A percentile compares a stretch with the other conserved stretches of the same genome.
Evolutionary conservation across 1,284 basidiomycete species (phyloP).

Genomic region (Hymenochaete sp.): DNA sequence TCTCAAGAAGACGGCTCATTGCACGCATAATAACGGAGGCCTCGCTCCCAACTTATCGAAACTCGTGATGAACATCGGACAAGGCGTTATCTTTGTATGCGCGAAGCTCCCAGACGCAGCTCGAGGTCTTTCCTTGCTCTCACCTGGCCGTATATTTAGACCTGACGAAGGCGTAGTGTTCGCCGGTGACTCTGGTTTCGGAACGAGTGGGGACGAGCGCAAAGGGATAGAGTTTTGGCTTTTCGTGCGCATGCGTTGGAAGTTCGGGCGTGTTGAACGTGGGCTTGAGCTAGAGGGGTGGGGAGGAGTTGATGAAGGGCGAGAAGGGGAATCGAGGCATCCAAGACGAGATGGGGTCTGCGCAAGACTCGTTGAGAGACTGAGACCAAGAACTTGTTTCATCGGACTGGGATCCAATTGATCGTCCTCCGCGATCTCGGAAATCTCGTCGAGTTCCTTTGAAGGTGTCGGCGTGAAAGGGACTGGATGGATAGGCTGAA

Average conservation of each 20-base stretch:
- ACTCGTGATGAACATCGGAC: slow-evolving; percentile 10
- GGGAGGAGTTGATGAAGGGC: no score
- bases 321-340: no score
- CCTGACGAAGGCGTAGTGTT: background rate
- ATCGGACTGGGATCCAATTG: background rate
- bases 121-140: background rate
- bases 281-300: no score
- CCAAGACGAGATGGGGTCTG: background rate
- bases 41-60: slow-evolving; percentile 11
- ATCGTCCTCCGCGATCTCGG: slow-evolving; percentile 6
- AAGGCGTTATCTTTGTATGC: background rate
- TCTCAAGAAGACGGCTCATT: no score
- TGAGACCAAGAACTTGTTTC: slow-evolving; percentile 11
- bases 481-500: slow-evolving; percentile 7
- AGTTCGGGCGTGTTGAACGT: background rate
- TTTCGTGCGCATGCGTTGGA: slow-evolving; percentile 1
- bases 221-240: slow-evolving; percentile 9
- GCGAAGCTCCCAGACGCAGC: background rate
- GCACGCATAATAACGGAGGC: slow-evolving; percentile 8
- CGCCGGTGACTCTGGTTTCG: background rate
- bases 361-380: slow-evolving; percentile 9
- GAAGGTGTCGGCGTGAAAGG: background rate
- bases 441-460: slow-evolving; percentile 4
- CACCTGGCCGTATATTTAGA: background rate
- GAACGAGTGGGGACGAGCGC: slow-evolving; percentile 13